Evolutionary conservation across 768 basidiomycete genomes (phyloP).

Genomic region (Piloderma croceum): DNA sequence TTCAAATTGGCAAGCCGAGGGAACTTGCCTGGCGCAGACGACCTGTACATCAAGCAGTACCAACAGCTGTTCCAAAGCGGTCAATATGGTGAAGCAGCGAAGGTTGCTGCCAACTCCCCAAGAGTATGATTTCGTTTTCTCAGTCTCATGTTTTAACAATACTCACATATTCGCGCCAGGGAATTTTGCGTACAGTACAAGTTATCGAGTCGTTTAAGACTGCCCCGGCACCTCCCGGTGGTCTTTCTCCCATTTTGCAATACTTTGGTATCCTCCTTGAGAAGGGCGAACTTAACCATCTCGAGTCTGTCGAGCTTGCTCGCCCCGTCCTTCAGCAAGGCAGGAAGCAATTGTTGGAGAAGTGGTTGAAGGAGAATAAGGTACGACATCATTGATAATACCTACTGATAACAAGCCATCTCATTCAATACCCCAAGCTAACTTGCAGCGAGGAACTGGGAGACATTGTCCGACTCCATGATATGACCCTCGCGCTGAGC

Average conservation of each 20-base stretch:
- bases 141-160: too few relatives aligned
- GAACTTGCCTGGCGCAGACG: slow-evolving; percentile 95
- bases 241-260: slow-evolving; percentile 91
- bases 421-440: slow-evolving; percentile 47
- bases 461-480: slow-evolving; percentile 89
- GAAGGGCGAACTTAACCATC: slow-evolving; percentile 96
- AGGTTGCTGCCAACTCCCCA: slow-evolving; percentile 96
- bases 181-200: slow-evolving; percentile 88
- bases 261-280: slow-evolving; percentile 99
- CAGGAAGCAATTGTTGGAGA: slow-evolving; percentile 93
- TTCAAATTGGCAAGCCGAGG: slow-evolving; percentile 97
- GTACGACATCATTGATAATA: slow-evolving; percentile 36
- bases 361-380: slow-evolving; percentile 99
- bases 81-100: slow-evolving; percentile 91
- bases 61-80: slow-evolving; percentile 84
- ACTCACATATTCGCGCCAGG: slow-evolving; percentile 39
- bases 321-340: slow-evolving; percentile 94
- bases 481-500: slow-evolving; percentile 95
- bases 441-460: slow-evolving; percentile 98
- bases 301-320: slow-evolving; percentile 92
- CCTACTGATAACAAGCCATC: too few relatives aligned
- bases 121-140: too few relatives aligned
- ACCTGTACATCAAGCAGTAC: slow-evolving; percentile 92
- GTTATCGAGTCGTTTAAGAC: slow-evolving; percentile 98
- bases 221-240: slow-evolving; percentile 85